Percentiles rank a stretch among this genome's conserved stretches.
Conservation (phyloP, 805 yeast genomes). For the Nadsonia fulvescens region DNA sequence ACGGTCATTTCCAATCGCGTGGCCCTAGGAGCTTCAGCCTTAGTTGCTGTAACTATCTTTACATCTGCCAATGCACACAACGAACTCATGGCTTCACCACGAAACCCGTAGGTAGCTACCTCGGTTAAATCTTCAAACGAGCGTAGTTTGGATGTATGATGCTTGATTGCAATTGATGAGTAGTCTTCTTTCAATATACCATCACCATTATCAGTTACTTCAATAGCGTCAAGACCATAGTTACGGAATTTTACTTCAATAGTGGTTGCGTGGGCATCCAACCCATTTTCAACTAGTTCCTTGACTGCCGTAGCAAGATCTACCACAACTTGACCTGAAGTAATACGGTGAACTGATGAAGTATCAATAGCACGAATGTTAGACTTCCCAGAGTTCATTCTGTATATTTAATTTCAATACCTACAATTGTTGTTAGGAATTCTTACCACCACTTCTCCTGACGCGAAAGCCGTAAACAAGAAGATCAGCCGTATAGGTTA, state of each 20-base stretch:
- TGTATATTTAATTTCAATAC: not conserved
- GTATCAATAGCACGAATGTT: conserved; percentile 19
- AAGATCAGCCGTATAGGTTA: too few relatives aligned
- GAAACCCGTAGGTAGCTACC: conserved; percentile 39
- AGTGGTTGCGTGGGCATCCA: conserved; percentile 59
- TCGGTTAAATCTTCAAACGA: conserved; percentile 21
- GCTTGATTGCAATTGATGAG: conserved; percentile 25
- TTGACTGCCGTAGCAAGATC: conserved; percentile 64
- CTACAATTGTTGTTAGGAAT: too few relatives aligned
- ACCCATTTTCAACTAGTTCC: conserved; percentile 71
- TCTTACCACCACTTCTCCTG: too few relatives aligned
- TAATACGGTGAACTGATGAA: conserved; percentile 51
- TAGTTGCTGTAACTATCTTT: conserved; percentile 29
- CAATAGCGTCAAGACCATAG: conserved; percentile 56
- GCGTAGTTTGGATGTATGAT: conserved; percentile 38
- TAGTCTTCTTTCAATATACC: conserved; percentile 43
- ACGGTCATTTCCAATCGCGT: conserved; percentile 33
- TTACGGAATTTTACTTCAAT: conserved; percentile 53
- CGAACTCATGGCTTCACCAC: conserved; percentile 53
- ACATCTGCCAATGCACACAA: conserved; percentile 30
- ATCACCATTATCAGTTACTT: conserved; percentile 54
- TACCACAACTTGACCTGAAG: conserved; percentile 85
- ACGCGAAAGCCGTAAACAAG: too few relatives aligned
- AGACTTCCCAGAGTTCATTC: not conserved
- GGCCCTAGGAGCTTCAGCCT: conserved; percentile 35